Evolutionary conservation across 495 filamentous ascomycete species (phyloP).

Genomic region (Chaetomium cochliodes): DNA sequence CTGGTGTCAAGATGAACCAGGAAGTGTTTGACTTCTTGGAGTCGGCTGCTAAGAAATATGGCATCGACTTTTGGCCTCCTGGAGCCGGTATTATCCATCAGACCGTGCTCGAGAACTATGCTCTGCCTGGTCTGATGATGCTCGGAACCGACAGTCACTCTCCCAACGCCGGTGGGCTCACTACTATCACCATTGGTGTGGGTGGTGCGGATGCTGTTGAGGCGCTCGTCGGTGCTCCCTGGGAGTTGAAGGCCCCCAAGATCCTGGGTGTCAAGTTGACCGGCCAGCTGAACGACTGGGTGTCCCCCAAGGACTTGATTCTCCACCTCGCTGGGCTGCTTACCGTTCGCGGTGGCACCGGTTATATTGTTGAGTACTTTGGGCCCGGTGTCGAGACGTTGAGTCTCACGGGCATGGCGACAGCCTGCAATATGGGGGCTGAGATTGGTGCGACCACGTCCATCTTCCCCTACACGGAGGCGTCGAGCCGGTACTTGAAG

Average conservation of each 20-base stretch:
- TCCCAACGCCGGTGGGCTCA: slow-evolving; percentile 90
- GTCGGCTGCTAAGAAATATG: slow-evolving; percentile 91
- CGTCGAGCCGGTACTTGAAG: slow-evolving; percentile 66
- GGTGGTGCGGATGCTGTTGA: slow-evolving; percentile 97
- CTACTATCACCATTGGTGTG: slow-evolving; percentile 94
- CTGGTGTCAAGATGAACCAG: slow-evolving; percentile 86
- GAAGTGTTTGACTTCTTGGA: slow-evolving; percentile 98
- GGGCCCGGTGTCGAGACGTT: slow-evolving; percentile 86
- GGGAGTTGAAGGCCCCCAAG: slow-evolving; percentile 94
- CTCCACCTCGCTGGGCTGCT: slow-evolving; percentile 82
- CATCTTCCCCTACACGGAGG: slow-evolving; percentile 65
- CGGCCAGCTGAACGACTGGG: slow-evolving; percentile 84
- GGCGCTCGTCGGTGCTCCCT: slow-evolving; percentile 91
- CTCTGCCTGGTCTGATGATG: slow-evolving; percentile 98
- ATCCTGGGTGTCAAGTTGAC: slow-evolving; percentile 83
- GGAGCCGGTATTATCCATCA: slow-evolving; percentile 99
- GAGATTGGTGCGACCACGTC: slow-evolving; percentile 97
- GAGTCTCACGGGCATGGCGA: slow-evolving; percentile 90
- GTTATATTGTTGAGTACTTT: slow-evolving; percentile 87
- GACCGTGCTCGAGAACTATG: slow-evolving; percentile 96
- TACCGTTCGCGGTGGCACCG: slow-evolving; percentile 92
- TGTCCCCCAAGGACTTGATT: slow-evolving; percentile 93
- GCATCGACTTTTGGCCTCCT: slow-evolving; percentile 98
- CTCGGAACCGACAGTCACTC: slow-evolving; percentile 98
- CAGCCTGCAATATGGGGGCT: slow-evolving; percentile 82